Evolutionary conservation across 768 basidiomycete genomes (phyloP).

Genomic region (Leccinum disarticulatum): DNA sequence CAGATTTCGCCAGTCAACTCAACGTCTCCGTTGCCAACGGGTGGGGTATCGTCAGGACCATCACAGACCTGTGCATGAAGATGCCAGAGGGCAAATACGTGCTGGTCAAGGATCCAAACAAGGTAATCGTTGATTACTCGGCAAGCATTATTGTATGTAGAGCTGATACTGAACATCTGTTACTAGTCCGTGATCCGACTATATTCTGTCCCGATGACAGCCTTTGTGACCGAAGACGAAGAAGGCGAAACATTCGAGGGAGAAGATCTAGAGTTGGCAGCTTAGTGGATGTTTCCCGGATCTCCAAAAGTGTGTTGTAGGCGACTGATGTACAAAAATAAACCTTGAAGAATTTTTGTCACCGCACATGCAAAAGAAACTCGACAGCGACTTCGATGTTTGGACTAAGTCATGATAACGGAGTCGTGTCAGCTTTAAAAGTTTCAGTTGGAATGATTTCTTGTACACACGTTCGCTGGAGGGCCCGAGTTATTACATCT

Average conservation of each 20-base stretch:
- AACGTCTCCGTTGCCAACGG: slow-evolving; percentile 95
- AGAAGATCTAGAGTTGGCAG: slow-evolving; percentile 40
- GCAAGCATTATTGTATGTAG: background rate
- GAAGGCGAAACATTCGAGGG: slow-evolving; percentile 47
- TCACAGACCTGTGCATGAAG: slow-evolving; percentile 93
- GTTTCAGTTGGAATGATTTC: slow-evolving; percentile 1
- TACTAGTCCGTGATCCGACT: slow-evolving; percentile 89
- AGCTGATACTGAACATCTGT: slow-evolving; percentile 15
- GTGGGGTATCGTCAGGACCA: slow-evolving; percentile 97
- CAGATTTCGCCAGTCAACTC: slow-evolving; percentile 92
- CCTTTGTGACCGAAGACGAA: slow-evolving; percentile 84
- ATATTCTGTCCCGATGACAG: slow-evolving; percentile 85
- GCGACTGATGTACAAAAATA: background rate
- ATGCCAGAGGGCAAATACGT: slow-evolving; percentile 99
- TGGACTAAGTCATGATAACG: slow-evolving; percentile 42
- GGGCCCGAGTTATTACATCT: slow-evolving; percentile 68
- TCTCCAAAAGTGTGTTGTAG: slow-evolving; percentile 7
- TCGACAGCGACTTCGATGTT: slow-evolving; percentile 84
- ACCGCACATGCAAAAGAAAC: slow-evolving; percentile 56
- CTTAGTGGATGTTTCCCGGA: slow-evolving; percentile 19
- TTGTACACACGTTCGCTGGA: slow-evolving; percentile 71
- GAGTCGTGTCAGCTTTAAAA: slow-evolving; percentile 6
- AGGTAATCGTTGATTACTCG: slow-evolving; percentile 50
- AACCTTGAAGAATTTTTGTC: slow-evolving; percentile 1
- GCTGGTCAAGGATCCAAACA: slow-evolving; percentile 96